Evolutionary conservation across 1,139 yeast species (phyloP), one percentile per base, ranked within the genome.

Genomic region (Hyphopichia pseudoburtonii): DNA sequence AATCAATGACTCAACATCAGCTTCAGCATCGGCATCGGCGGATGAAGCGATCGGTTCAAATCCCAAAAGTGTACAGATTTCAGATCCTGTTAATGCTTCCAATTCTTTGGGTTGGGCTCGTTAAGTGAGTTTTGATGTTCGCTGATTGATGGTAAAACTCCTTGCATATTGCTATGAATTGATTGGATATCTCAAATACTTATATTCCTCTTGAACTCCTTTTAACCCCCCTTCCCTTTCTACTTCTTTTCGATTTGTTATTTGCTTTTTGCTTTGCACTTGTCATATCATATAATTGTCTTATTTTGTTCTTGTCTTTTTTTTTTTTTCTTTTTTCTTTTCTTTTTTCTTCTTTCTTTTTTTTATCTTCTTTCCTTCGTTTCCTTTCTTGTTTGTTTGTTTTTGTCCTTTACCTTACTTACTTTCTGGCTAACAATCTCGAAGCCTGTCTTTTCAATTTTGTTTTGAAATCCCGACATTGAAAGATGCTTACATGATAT

Each of bases 61-160:
- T 35, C 30, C 46, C n/a, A 45, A 53, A 36, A 53, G 56, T 39
- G 63, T 62, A 17, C 64, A 59, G 29, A 70, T 71, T 12, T 67
- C 74, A 31, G 69, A 62, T 33, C 77, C 77, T 2, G 73, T 70
- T 6, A 66, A 69, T 46, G 70, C 75, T 3, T 64, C 69, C 14
- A 71, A 71, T 47, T 70, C 76, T 8, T 58, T 71, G 38, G 77
- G 77, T 22, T 71, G 77, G 77, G 53, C 64, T 28, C 51, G 46
- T 36, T 52, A 45, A 33, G 28, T 4, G 19, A 16, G 16, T 29
- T 21, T 21, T 10, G 23, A n/a, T n/a, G n/a, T n/a, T n/a, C n/a
- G 18, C 9, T 27, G 9, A 15, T 15, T 33, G 7, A 19, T n/a
- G 15, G 10, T 28, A 16, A 21, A 21, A 21, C 23, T 21, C n/a